Evolutionary conservation across 768 basidiomycete genomes (phyloP).

Genomic region (Lentinula aciculospora): DNA sequence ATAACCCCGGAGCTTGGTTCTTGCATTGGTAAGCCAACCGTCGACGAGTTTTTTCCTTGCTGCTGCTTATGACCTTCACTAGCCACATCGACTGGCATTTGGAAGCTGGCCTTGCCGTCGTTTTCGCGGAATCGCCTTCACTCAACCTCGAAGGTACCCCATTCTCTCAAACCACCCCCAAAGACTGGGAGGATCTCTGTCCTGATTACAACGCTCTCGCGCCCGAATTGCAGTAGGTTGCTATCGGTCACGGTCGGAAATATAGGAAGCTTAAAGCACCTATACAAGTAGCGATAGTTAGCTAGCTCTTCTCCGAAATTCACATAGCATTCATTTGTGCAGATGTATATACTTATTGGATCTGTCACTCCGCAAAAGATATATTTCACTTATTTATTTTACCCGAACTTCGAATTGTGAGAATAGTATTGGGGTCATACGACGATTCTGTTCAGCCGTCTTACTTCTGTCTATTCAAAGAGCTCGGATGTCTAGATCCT

Average conservation of each 20-base stretch:
- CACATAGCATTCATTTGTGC: background rate
- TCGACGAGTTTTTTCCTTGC: background rate
- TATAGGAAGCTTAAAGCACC: background rate
- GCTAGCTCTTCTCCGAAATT: background rate
- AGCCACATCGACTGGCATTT: conserved; percentile 12
- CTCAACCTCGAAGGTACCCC: conserved; percentile 6
- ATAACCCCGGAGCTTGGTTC: conserved; percentile 61
- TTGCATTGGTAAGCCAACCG: conserved; percentile 29
- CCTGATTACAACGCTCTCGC: conserved; percentile 9
- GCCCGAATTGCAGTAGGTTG: conserved; percentile 10
- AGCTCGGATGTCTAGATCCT: too few relatives aligned
- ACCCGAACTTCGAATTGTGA: too few relatives aligned
- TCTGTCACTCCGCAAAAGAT: background rate
- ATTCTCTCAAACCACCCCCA: conserved; percentile 5
- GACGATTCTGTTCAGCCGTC: too few relatives aligned
- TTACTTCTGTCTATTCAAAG: too few relatives aligned
- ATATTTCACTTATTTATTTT: background rate
- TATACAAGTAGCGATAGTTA: background rate
- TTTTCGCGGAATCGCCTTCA: conserved; percentile 10
- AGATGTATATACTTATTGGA: background rate
- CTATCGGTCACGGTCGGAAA: background rate
- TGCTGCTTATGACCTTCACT: background rate
- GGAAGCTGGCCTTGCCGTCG: conserved; percentile 15
- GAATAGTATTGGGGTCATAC: too few relatives aligned
- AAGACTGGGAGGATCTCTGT: conserved; percentile 9